Conservation (phyloP, 2,329 filamentous ascomycete genomes). For the Colletotrichum higginsianum region DNA sequence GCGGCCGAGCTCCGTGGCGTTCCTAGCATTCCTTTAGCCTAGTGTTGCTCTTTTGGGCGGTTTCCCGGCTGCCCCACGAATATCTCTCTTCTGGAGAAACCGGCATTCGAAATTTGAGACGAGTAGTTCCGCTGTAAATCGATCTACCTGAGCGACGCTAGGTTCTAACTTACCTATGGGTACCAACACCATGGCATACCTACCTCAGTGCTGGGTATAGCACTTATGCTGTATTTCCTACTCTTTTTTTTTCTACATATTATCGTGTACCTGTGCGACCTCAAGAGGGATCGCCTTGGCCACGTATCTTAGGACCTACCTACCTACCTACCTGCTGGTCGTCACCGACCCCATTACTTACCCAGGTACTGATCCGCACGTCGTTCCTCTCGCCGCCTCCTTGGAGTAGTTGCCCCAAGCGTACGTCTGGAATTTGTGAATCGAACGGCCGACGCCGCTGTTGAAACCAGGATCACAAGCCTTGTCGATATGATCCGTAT, state of each 20-base stretch:
- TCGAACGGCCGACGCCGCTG: neutral
- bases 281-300: no score
- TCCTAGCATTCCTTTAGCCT: conserved; percentile 4
- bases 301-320: no score
- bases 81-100: neutral
- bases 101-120: neutral
- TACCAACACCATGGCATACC: no score
- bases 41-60: neutral
- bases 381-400: neutral
- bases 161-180: no score
- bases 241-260: no score
- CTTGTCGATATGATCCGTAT: neutral
- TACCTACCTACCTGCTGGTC: no score
- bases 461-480: neutral
- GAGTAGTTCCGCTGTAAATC: neutral
- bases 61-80: neutral
- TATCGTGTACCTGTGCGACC: no score
- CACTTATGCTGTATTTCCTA: no score
- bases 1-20: neutral
- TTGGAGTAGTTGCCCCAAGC: neutral
- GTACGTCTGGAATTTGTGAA: neutral
- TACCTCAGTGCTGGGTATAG: no score
- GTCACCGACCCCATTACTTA: no score
- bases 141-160: neutral
- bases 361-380: no score